A percentile compares a stretch with the other conserved stretches of the same genome.
phyloP scores from a whole-genome alignment of 1,284 basidiomycete species.

The Apiotrichum domesticum region DNA sequence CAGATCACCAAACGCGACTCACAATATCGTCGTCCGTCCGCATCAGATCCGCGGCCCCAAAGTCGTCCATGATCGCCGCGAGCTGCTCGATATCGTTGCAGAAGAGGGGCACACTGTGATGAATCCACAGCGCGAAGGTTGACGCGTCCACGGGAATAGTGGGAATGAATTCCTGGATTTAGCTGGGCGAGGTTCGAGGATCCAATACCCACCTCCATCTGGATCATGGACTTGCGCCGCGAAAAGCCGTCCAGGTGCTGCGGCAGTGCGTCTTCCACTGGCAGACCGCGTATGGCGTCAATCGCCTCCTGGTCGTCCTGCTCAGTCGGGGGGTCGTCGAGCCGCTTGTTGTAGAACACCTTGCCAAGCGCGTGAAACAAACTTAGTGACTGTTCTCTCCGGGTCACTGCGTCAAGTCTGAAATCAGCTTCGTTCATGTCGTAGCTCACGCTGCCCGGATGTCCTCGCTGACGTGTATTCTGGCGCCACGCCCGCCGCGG shows the following conservation, averaged over 20 bases:
- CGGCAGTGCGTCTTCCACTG: constrained; percentile 54
- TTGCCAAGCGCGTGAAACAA: constrained; percentile 92
- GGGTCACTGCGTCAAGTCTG: constrained; percentile 63
- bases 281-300: constrained; percentile 18
- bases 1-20: constrained; percentile 28
- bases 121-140: constrained; percentile 80
- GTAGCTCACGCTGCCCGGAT: constrained; percentile 41
- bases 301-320: constrained; percentile 33
- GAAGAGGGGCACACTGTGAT: constrained; percentile 86
- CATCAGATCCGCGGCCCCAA: constrained; percentile 75
- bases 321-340: constrained; percentile 35
- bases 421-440: neutral
- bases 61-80: constrained; percentile 62
- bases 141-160: constrained; percentile 87
- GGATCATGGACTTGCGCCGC: constrained; percentile 67
- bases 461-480: constrained; percentile 41
- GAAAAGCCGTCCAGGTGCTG: constrained; percentile 57
- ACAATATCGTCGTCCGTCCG: constrained; percentile 63
- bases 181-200: too few relatives aligned
- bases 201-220: constrained; percentile 59
- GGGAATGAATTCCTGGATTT: constrained; percentile 49
- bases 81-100: constrained; percentile 72
- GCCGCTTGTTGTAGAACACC: constrained; percentile 87
- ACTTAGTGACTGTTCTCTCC: constrained; percentile 75
- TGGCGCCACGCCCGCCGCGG: constrained; percentile 32